Percentiles rank a stretch among this genome's conserved stretches.
These are phyloP conservation scores for Apiotrichum akiyoshidainum DNA, from an alignment of 1,284 basidiomycete species.

Conservation along the genomic window DNA sequence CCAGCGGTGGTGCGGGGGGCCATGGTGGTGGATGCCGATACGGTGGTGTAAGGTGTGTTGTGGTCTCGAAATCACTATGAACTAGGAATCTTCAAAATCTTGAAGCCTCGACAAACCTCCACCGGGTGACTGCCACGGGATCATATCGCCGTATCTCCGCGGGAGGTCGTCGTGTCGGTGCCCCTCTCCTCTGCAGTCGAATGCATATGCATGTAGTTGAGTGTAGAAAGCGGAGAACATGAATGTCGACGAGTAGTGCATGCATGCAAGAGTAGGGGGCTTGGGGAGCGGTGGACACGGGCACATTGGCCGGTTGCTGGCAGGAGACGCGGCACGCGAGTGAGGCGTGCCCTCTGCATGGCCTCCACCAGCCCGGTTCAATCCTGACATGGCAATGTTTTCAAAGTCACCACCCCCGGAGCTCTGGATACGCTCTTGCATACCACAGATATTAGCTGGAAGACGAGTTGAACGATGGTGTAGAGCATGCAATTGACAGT, in stretches of 20 bases:
- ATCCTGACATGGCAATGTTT: no score
- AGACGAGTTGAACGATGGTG: no score
- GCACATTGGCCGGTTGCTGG: no score
- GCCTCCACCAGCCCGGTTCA: not conserved
- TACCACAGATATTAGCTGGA: not conserved
- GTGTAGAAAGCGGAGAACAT: no score
- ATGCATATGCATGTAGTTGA: not conserved
- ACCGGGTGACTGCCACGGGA: constrained; percentile 7
- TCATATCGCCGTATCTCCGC: constrained; percentile 2
- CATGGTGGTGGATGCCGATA: constrained; percentile 9
- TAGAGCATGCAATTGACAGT: no score
- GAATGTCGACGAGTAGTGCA: no score
- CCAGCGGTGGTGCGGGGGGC: constrained; percentile 13
- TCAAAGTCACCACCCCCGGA: no score
- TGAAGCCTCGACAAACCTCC: constrained; percentile 11
- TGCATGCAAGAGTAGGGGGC: no score
- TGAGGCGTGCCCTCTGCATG: not conserved
- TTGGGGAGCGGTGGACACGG: no score
- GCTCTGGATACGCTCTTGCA: not conserved
- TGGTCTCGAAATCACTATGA: not conserved
- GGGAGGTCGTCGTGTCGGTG: not conserved
- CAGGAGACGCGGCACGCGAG: not conserved
- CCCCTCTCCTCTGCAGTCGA: not conserved
- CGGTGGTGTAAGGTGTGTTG: not conserved
- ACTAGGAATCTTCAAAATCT: constrained; percentile 14